A percentile compares a stretch with the other conserved stretches of the same genome.
Conservation (phyloP, 2,329 filamentous ascomycete genomes). For the Plectosphaerella cucumerina region DNA sequence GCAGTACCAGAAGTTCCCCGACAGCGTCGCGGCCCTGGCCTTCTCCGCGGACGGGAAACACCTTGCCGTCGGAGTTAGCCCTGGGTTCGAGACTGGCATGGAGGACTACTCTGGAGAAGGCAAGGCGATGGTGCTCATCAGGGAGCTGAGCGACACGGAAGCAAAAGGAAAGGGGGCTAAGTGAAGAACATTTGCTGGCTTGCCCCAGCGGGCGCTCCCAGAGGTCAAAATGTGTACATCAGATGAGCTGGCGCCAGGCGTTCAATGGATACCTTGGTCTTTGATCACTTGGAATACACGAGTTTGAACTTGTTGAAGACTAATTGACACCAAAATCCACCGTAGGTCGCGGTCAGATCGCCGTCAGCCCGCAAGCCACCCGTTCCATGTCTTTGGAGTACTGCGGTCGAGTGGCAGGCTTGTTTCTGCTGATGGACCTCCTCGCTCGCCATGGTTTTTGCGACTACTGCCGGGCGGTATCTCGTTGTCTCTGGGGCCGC, state of each 20-base stretch:
- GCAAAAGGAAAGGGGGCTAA: constrained; percentile 80
- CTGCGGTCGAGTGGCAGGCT: too few relatives aligned
- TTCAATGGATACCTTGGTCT: background rate
- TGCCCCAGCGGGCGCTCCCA: background rate
- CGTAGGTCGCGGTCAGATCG: too few relatives aligned
- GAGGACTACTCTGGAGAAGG: constrained; percentile 73
- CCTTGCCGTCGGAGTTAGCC: constrained; percentile 76
- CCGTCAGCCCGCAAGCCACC: too few relatives aligned
- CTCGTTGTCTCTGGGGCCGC: too few relatives aligned
- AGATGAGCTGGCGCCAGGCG: constrained; percentile 4
- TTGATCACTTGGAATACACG: background rate
- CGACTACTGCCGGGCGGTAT: too few relatives aligned
- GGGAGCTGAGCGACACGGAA: constrained; percentile 82
- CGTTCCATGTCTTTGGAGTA: too few relatives aligned
- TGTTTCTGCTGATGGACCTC: too few relatives aligned
- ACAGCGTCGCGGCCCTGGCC: constrained; percentile 71
- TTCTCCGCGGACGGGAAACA: constrained; percentile 76
- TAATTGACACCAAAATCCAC: too few relatives aligned
- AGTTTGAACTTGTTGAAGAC: too few relatives aligned
- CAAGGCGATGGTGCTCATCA: constrained; percentile 71
- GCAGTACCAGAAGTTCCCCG: constrained; percentile 80
- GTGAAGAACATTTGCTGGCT: constrained; percentile 30
- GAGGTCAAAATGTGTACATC: background rate
- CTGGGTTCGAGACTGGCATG: constrained; percentile 82
- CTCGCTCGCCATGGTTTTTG: too few relatives aligned